Evolutionary conservation across 1,284 basidiomycete genomes (phyloP), one percentile per base, ranked within the genome.

Genomic region (Exobasidium rhododendri): DNA sequence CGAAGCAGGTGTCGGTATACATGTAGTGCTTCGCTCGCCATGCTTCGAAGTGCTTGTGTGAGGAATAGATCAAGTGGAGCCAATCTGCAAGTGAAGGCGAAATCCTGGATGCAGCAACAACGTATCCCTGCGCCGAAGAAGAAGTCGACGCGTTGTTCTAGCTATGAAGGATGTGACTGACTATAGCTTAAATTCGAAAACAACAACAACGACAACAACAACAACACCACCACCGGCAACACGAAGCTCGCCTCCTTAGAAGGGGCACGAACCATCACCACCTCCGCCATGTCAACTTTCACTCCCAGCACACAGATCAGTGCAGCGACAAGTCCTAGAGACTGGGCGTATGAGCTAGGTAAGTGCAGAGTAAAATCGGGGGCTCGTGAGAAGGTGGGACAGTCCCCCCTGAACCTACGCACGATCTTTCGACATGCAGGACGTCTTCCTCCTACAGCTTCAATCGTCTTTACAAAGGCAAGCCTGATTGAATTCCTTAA

Each of bases 331-430:
- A 75, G 71, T 64, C 69, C 67, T 40, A 71, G 69, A 63, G 71
- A 75, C 63, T 73, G 71, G 71, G 71, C 71, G 3, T 75, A 73
- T 59, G 64, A 71, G 44, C 64, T 75, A 26, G 72, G 72, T 70
- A 22, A 58, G 69, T 61, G 17, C 24, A 28, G 46, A 3, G 22
- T 44, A n/a, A n/a, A n/a, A n/a, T n/a, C n/a, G n/a, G n/a, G n/a
- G n/a, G n/a, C n/a, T 3, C 11, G 32, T 43, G 11, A 46, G 47
- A 6, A 14, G 32, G 6, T 26, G 4, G 4, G 17, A 55, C n/a
- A n/a, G n/a, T n/a, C n/a, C n/a, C n/a, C n/a, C 3, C 2, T 22
- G 7, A 40, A 17, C 22, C 29, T 14, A 17, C 10, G 28, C 43
- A 2, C 24, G 26, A 46, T 24, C 31, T 45, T 4, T 30, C 40